Conservation (phyloP, 805 yeast species). For the Metschnikowia arizonensis region DNA sequence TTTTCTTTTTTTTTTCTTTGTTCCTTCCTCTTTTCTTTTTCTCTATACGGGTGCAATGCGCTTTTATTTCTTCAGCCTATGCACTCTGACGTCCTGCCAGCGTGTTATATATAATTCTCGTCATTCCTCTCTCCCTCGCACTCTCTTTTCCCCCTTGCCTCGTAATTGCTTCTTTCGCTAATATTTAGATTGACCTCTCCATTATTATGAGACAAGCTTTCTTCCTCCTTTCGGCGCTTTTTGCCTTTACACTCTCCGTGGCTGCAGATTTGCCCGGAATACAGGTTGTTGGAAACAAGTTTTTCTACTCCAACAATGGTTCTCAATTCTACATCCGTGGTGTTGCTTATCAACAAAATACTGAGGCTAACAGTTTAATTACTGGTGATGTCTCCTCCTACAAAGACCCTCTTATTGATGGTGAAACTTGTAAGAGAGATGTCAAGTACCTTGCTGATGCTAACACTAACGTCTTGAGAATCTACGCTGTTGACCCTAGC, state of each 20-base stretch:
- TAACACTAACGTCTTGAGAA: slow-evolving; percentile 75
- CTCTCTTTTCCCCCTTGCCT: slow-evolving; percentile 1
- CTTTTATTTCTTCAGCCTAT: not conserved
- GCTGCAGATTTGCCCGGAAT: slow-evolving; percentile 32
- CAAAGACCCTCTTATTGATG: slow-evolving; percentile 77
- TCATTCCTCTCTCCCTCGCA: not conserved
- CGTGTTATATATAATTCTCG: slow-evolving; percentile 5
- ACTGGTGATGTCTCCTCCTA: slow-evolving; percentile 24
- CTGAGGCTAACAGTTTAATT: slow-evolving; percentile 42
- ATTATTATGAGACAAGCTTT: slow-evolving; percentile 12
- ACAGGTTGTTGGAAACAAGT: slow-evolving; percentile 73
- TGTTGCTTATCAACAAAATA: slow-evolving; percentile 74
- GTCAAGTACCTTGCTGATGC: slow-evolving; percentile 68
- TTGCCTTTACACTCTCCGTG: slow-evolving; percentile 11
- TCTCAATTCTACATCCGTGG: slow-evolving; percentile 76
- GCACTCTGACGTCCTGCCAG: slow-evolving; percentile 4
- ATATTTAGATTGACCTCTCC: slow-evolving; percentile 1
- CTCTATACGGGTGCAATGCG: not conserved
- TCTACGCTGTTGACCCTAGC: slow-evolving; percentile 76
- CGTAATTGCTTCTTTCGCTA: slow-evolving; percentile 4
- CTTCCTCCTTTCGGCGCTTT: slow-evolving; percentile 11
- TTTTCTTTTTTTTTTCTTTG: slow-evolving; percentile 6
- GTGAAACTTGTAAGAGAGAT: slow-evolving; percentile 70
- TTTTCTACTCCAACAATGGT: slow-evolving; percentile 72
- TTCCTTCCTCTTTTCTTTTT: slow-evolving; percentile 8